These are phyloP conservation scores for Chenopodium suecicum DNA, from an alignment of 148 eudicot genomes.

Conservation along the genomic window DNA sequence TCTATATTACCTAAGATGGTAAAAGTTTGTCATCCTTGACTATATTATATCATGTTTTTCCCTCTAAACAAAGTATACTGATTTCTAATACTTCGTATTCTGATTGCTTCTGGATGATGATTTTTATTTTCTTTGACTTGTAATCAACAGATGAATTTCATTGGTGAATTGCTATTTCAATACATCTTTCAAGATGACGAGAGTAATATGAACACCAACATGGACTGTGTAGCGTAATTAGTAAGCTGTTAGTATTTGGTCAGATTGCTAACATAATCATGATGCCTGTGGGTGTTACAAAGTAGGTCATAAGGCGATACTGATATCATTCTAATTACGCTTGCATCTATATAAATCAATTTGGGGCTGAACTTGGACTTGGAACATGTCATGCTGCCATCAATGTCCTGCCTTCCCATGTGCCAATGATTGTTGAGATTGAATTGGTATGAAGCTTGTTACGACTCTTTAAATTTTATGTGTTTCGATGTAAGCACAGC, in stretches of 20 bases:
- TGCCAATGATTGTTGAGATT: slow-evolving; percentile 32
- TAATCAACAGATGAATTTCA: background rate
- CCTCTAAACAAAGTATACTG: background rate
- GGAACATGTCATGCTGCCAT: slow-evolving; percentile 29
- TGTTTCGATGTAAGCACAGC: slow-evolving; percentile 24
- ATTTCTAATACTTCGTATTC: background rate
- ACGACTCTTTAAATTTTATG: background rate
- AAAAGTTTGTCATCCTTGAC: background rate
- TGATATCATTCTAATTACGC: slow-evolving; percentile 27
- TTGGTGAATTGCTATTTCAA: slow-evolving; percentile 2
- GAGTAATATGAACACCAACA: background rate
- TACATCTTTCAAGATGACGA: slow-evolving; percentile 3
- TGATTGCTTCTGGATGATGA: background rate
- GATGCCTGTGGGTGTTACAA: slow-evolving; percentile 16
- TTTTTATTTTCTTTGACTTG: background rate
- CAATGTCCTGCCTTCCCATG: slow-evolving; percentile 25
- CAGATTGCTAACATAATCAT: slow-evolving; percentile 17
- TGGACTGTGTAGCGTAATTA: background rate
- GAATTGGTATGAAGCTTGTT: slow-evolving; percentile 21
- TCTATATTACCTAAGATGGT: background rate
- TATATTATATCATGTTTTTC: background rate
- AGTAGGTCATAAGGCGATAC: slow-evolving; percentile 33
- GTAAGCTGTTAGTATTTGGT: slow-evolving; percentile 22
- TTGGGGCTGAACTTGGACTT: slow-evolving; percentile 5
- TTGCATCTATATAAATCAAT: slow-evolving; percentile 17